Evolutionary conservation across 2,329 filamentous ascomycete genomes (phyloP).

Genomic region (Arthroderma sp.): DNA sequence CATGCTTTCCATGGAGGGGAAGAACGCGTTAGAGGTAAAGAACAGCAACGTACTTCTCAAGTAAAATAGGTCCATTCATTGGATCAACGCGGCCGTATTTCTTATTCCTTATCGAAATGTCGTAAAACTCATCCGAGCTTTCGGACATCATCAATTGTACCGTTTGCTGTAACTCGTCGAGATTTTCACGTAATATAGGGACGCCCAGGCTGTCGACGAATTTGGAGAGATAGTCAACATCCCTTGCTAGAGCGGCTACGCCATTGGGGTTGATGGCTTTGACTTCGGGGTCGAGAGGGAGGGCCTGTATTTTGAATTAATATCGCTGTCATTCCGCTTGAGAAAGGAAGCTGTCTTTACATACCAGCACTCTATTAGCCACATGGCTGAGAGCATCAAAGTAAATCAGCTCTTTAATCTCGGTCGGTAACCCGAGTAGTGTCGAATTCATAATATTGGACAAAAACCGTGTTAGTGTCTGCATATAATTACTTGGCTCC

Average conservation of each 20-base stretch:
- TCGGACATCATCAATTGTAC: conserved; percentile 73
- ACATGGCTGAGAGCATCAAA: conserved; percentile 91
- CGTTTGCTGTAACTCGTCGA: conserved; percentile 90
- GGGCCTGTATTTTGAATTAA: conserved; percentile 35
- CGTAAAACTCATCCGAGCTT: conserved; percentile 94
- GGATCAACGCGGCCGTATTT: conserved; percentile 91
- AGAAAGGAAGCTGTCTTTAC: conserved; percentile 12
- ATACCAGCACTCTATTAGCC: conserved; percentile 66
- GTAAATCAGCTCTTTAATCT: conserved; percentile 96
- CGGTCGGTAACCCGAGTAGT: conserved; percentile 76
- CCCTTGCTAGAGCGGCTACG: conserved; percentile 64
- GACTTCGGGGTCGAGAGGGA: conserved; percentile 66
- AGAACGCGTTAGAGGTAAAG: neutral
- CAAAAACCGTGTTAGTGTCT: conserved; percentile 82
- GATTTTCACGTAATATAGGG: conserved; percentile 71
- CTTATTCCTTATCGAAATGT: conserved; percentile 75
- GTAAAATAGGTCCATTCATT: conserved; percentile 68
- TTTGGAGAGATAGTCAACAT: conserved; percentile 68
- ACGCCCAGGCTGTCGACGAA: conserved; percentile 84
- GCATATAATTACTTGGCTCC: conserved; percentile 86
- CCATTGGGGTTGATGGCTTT: conserved; percentile 79
- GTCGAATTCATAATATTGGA: conserved; percentile 96
- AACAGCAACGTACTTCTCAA: conserved; percentile 63
- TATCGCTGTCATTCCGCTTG: neutral
- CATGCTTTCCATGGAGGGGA: neutral